A percentile compares a stretch with the other conserved stretches of the same genome.
phyloP scores from a whole-genome alignment of 768 basidiomycete genomes.

The Leccinum subgranulosum region DNA sequence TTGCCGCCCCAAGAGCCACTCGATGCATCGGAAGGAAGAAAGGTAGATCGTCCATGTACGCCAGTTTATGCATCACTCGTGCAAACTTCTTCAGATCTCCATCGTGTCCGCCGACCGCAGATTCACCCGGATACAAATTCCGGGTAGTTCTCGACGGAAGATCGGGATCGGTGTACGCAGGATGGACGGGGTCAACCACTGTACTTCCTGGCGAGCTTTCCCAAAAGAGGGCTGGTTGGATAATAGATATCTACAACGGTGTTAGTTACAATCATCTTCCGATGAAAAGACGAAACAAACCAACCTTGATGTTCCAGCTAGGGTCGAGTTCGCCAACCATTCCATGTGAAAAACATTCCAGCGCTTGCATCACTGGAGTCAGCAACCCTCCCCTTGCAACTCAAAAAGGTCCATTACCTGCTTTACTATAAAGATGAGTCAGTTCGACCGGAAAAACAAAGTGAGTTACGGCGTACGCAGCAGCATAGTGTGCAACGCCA shows the following conservation, averaged over 20 bases:
- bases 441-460: neutral
- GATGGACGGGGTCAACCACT: slow-evolving; percentile 12
- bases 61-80: slow-evolving; percentile 14
- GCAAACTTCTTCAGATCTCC: slow-evolving; percentile 27
- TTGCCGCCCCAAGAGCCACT: slow-evolving; percentile 21
- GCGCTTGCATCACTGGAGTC: slow-evolving; percentile 22
- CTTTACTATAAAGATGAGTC: slow-evolving; percentile 17
- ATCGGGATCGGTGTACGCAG: slow-evolving; percentile 16
- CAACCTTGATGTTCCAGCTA: slow-evolving; percentile 47
- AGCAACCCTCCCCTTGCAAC: neutral
- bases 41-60: slow-evolving; percentile 22
- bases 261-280: neutral
- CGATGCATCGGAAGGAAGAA: slow-evolving; percentile 26
- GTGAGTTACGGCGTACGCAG: slow-evolving; percentile 18
- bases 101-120: slow-evolving; percentile 1
- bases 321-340: slow-evolving; percentile 42
- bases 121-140: slow-evolving; percentile 9
- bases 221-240: slow-evolving; percentile 25
- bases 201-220: slow-evolving; percentile 8
- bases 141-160: slow-evolving; percentile 16
- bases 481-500: slow-evolving; percentile 21
- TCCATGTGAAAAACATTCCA: slow-evolving; percentile 39
- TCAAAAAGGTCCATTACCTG: slow-evolving; percentile 15
- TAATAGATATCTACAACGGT: slow-evolving; percentile 18
- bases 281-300: slow-evolving; percentile 18